A percentile compares a stretch with the other conserved stretches of the same genome.
These are phyloP conservation scores for Fusarium liriodendri DNA, from an alignment of 2,329 filamentous ascomycete species.

Conservation along the genomic window DNA sequence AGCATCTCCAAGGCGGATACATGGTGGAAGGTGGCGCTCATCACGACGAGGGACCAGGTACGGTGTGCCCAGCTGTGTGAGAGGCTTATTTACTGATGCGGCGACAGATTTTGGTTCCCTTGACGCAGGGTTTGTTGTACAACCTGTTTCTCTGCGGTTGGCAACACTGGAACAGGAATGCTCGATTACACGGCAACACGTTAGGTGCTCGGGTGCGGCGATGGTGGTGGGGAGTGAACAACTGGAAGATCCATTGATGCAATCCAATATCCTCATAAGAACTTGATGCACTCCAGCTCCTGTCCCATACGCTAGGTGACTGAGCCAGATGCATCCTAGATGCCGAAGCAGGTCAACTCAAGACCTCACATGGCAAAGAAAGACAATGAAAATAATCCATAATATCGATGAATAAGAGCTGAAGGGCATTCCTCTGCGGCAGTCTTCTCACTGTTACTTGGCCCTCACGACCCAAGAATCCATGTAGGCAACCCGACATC, in stretches of 20 bases:
- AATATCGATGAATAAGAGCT: not conserved
- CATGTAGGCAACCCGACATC: not conserved
- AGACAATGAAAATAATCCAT: not conserved
- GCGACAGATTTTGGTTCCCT: slow-evolving; percentile 80
- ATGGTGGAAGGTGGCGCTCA: slow-evolving; percentile 83
- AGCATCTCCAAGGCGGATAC: slow-evolving; percentile 85
- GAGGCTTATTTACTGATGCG: not conserved
- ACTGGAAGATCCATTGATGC: slow-evolving; percentile 74
- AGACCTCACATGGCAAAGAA: not conserved
- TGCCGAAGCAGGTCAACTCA: not conserved
- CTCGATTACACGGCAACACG: slow-evolving; percentile 79
- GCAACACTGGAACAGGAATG: slow-evolving; percentile 87
- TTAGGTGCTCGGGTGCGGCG: slow-evolving; percentile 81
- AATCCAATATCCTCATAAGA: slow-evolving; percentile 18
- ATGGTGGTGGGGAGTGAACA: slow-evolving; percentile 97
- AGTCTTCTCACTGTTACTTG: not conserved
- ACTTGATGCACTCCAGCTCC: not conserved
- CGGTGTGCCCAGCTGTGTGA: slow-evolving; percentile 9
- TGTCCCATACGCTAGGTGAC: not conserved
- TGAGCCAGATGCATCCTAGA: not conserved
- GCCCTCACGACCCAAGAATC: not conserved
- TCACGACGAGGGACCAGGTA: slow-evolving; percentile 92
- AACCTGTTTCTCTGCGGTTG: slow-evolving; percentile 87
- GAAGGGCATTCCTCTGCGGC: too few species aligned
- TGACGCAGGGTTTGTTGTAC: slow-evolving; percentile 90